Percentiles rank a stretch among this genome's conserved stretches.
These are phyloP conservation scores for Astragalus glycyphyllos DNA, from an alignment of 306 rosid species.

Conservation along the genomic window DNA sequence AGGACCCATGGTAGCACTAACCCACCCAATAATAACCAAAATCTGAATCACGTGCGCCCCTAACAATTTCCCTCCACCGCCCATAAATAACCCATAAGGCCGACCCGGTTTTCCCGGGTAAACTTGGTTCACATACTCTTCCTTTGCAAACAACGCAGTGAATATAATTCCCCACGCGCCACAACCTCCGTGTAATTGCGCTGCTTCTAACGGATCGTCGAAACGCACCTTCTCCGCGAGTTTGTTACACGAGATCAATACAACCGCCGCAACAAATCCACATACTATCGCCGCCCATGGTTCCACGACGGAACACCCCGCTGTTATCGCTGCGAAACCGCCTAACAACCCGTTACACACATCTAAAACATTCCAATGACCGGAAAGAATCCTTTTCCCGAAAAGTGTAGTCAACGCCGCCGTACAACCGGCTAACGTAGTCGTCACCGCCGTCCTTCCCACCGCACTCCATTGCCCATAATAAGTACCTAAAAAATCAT, in stretches of 20 bases:
- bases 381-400: conserved; percentile 78
- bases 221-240: conserved; percentile 63
- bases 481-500: conserved; percentile 29
- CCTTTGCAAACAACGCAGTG: conserved; percentile 77
- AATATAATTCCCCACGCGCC: conserved; percentile 96
- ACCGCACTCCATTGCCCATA: conserved; percentile 94
- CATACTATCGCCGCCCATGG: conserved; percentile 94
- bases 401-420: conserved; percentile 86
- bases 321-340: conserved; percentile 88
- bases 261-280: conserved; percentile 73
- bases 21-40: conserved; percentile 77
- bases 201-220: conserved; percentile 90
- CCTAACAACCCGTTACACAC: conserved; percentile 90
- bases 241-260: conserved; percentile 64
- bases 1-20: conserved; percentile 92
- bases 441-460: conserved; percentile 90
- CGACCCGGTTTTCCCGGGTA: conserved; percentile 51
- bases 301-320: conserved; percentile 90
- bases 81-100: conserved; percentile 71
- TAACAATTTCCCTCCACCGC: conserved; percentile 73
- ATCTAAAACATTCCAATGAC: conserved; percentile 93
- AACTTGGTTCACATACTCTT: conserved; percentile 71
- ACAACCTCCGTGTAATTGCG: conserved; percentile 94
- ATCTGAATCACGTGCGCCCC: conserved; percentile 82
- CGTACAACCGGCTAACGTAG: conserved; percentile 79